Evolutionary conservation across 345 rosid species (phyloP), one percentile per base, ranked within the genome.

Genomic region (Cardamine chenopodiifolia): DNA sequence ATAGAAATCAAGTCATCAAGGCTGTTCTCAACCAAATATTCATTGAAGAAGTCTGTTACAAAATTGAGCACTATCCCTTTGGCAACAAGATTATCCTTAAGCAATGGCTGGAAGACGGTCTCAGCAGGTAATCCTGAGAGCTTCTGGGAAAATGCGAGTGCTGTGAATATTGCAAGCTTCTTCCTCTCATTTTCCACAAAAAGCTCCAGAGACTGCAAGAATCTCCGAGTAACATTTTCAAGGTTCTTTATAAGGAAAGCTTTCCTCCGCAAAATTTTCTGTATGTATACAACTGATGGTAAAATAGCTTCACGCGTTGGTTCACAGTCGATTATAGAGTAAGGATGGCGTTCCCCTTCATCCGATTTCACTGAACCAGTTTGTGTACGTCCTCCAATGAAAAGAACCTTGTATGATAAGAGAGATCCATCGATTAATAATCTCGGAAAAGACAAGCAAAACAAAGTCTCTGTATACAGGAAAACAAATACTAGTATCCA

Each of bases 371-470:
- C 89, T 62, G 99, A 88, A 45, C 99, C 98, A 70, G 97, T 84
- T 83, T 95, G 99, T 14, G 99, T 95, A 23, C 98, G 97, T 57
- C 96, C 98, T 82, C 99, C 99, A 17, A 90, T 90, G 85, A 96
- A 96, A 80, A 83, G 87, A 82, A 96, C 99, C 96, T 95, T 87
- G 64, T 84, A 85, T 7, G 5, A 59, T 37, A 37, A 13, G 31
- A 48, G 19, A 65, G 29, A 65, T 29, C 12, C 20, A 57, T 57
- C 32, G 13, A 29, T 19, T 29, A 31, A 13, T 31, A 58, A 70
- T 31, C 42, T 18, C 11, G 2, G 29, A 55, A 55, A 3, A 7
- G 39, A 39, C 54, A 37, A 57, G 31, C 56, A 32, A 45, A 29
- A 31, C 14, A 28, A 8, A 39, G 18, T 17, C 63, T 42, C 29